Evolutionary conservation across 192 early-diverging fungal genomes (phyloP), one percentile per base, ranked within the genome.

Genomic region (Phycomyces blakesleeanus): DNA sequence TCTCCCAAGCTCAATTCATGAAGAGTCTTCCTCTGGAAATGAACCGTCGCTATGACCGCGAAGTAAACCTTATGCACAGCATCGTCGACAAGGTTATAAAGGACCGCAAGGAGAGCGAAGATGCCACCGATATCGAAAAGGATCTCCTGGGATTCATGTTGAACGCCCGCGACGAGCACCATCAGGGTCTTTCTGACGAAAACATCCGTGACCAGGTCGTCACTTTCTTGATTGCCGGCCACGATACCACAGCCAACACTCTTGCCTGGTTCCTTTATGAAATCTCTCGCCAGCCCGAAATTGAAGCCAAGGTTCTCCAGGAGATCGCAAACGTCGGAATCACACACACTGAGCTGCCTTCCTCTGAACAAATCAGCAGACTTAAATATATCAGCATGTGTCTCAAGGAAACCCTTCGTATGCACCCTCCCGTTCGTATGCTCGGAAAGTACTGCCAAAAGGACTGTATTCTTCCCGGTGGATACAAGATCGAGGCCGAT

Each of bases 161-260:
- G 55, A 78, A 64, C 18, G 80, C 79, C 0, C 41, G 58, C 1
- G 74, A 58, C 7, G 54, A 73, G n/a, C 64, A 78, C 27, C 61
- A 66, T 6, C 68, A 78, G 5, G 56, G 61, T 20, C 41, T 80
- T 3, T 24, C 40, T 10, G 78, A 85, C 58, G 64, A 61, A 26
- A 51, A 79, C 9, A 86, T 86, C 41, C 79, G 81, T 41, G 85
- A 86, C 61, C 76, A 87, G 60, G 77, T 86, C 22, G 73, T 85
- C 51, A 85, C 83, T 6, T 82, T 87, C 51, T 55, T 85, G 62
- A 82, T 85, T 59, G 82, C 82, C 2, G 84, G 79, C 9, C 79
- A 83, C 54, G 63, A 72, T 18, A 72, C 70, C 1, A 72, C 70
- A 26, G 60, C 64, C 20, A 57, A 59, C n/a, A 61, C 61, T 38